Percentiles rank a stretch among this genome's conserved stretches.
phyloP scores from a whole-genome alignment of 23 red algal genomes.

The Pyropia haitanensis region DNA sequence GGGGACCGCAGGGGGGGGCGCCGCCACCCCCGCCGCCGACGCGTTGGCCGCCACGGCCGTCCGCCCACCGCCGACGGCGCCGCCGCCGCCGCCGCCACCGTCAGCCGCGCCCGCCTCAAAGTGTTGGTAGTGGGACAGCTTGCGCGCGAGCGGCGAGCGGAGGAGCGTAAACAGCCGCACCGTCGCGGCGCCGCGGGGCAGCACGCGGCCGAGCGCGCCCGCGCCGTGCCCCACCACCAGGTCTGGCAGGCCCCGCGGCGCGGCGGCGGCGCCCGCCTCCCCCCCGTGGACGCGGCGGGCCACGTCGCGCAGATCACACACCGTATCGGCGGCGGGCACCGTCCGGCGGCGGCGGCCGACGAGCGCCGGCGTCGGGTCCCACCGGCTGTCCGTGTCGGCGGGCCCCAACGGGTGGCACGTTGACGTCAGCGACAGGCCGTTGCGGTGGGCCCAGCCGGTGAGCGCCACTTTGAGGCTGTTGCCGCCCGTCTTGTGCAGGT shows the following conservation, averaged over 20 bases:
- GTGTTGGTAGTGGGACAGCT: slow-evolving; percentile 54
- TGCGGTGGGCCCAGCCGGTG: slow-evolving; percentile 37
- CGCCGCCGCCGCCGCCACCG: background rate
- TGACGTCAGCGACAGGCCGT: slow-evolving; percentile 29
- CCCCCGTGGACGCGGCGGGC: background rate
- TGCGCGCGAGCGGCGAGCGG: slow-evolving; percentile 39
- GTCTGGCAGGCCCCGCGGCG: too few relatives aligned
- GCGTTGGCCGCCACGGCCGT: background rate
- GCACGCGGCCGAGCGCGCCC: slow-evolving; percentile 22
- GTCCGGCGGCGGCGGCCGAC: slow-evolving; percentile 11
- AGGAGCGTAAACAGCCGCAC: slow-evolving; percentile 50
- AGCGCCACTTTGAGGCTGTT: slow-evolving; percentile 55
- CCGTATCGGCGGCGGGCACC: background rate
- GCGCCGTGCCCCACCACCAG: slow-evolving; percentile 62
- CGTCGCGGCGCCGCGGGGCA: slow-evolving; percentile 20
- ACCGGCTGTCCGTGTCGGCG: background rate
- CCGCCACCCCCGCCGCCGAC: background rate
- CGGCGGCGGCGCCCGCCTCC: background rate
- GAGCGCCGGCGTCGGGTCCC: too few relatives aligned
- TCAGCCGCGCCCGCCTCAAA: slow-evolving; percentile 21
- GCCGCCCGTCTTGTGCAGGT: slow-evolving; percentile 67
- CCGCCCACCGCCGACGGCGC: too few relatives aligned
- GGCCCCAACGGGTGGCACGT: slow-evolving; percentile 45
- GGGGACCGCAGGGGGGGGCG: background rate
- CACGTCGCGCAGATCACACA: slow-evolving; percentile 35